phyloP scores from a whole-genome alignment of 108 stramenopile species.

The Skeletonema tropicum region DNA sequence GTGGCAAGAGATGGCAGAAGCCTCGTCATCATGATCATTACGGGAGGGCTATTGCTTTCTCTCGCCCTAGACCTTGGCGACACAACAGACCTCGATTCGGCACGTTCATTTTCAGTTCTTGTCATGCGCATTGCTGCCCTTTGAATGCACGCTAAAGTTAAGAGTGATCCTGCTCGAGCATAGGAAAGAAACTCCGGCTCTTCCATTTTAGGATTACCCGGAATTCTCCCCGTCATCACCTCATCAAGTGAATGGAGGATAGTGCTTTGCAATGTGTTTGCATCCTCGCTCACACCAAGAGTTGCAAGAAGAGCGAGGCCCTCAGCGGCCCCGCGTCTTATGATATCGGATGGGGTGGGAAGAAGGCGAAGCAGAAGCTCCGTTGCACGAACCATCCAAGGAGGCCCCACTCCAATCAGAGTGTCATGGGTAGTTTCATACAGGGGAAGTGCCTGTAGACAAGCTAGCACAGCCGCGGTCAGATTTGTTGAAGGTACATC shows the following conservation, averaged over 20 bases:
- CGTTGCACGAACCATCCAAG: slow-evolving; percentile 87
- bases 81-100: slow-evolving; percentile 38
- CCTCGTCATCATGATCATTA: slow-evolving; percentile 83
- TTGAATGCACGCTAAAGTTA: slow-evolving; percentile 82
- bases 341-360: slow-evolving; percentile 57
- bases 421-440: slow-evolving; percentile 77
- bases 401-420: slow-evolving; percentile 77
- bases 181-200: slow-evolving; percentile 58
- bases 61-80: slow-evolving; percentile 19
- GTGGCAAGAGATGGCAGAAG: slow-evolving; percentile 73
- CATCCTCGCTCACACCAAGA: slow-evolving; percentile 79
- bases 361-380: slow-evolving; percentile 70
- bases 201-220: slow-evolving; percentile 43
- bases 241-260: slow-evolving; percentile 84
- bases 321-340: slow-evolving; percentile 83
- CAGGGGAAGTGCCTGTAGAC: slow-evolving; percentile 76
- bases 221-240: slow-evolving; percentile 66
- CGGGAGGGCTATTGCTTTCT: slow-evolving; percentile 43
- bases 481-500: slow-evolving; percentile 63
- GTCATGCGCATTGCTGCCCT: slow-evolving; percentile 57
- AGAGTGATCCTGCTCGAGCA: slow-evolving; percentile 69
- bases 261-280: slow-evolving; percentile 78
- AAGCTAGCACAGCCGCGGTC: slow-evolving; percentile 71
- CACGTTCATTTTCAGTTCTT: slow-evolving; percentile 39
- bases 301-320: slow-evolving; percentile 79